Evolutionary conservation across 2,329 filamentous ascomycete genomes (phyloP).

Genomic region (Apiospora saccharicola): DNA sequence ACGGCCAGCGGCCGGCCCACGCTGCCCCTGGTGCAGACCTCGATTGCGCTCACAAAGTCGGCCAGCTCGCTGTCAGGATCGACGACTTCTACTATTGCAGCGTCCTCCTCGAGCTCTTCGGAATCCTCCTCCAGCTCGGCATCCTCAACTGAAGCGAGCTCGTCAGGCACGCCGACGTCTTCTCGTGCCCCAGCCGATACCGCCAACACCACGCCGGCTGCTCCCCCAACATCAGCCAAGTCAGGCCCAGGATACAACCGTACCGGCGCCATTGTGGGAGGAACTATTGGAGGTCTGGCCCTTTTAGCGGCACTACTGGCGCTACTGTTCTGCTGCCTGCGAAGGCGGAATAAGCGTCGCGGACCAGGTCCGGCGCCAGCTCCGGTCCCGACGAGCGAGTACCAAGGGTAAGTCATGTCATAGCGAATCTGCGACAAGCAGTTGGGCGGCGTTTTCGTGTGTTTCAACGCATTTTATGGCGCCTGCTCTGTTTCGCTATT

Average conservation of each 20-base stretch:
- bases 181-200: conserved; percentile 29
- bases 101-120: conserved; percentile 31
- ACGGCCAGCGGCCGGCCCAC: conserved; percentile 50
- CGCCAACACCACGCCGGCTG: conserved; percentile 27
- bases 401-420: conserved; percentile 49
- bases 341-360: conserved; percentile 49
- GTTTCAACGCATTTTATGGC: not conserved
- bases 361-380: conserved; percentile 49
- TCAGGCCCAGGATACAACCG: conserved; percentile 34
- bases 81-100: conserved; percentile 31
- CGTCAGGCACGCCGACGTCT: conserved; percentile 28
- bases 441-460: not conserved
- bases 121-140: conserved; percentile 30
- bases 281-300: conserved; percentile 59
- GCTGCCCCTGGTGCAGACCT: conserved; percentile 48
- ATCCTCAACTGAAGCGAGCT: conserved; percentile 26
- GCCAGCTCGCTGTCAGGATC: conserved; percentile 48
- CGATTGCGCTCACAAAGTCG: conserved; percentile 50
- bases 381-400: conserved; percentile 45
- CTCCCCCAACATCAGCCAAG: conserved; percentile 15
- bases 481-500: not conserved
- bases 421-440: conserved; percentile 11
- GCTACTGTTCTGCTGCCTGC: conserved; percentile 52
- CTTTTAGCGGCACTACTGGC: conserved; percentile 52
- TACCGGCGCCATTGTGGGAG: conserved; percentile 62